phyloP scores from a whole-genome alignment of 148 eudicot genomes.

The Agrostemma githago region DNA sequence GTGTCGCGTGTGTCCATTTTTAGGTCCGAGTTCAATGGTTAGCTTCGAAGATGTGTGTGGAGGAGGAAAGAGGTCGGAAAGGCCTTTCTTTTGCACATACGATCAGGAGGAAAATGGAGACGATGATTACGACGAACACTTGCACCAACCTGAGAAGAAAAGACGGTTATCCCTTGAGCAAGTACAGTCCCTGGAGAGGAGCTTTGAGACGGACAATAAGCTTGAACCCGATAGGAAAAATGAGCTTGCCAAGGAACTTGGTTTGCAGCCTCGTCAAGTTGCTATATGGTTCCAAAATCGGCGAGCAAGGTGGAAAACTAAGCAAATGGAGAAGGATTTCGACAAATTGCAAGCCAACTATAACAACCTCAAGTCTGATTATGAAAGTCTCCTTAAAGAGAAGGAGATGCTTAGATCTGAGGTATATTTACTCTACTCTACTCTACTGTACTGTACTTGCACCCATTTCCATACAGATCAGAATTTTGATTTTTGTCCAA shows the following conservation, averaged over 20 bases:
- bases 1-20: not conserved
- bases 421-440: constrained; percentile 28
- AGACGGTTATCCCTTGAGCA: constrained; percentile 66
- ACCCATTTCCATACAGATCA: not conserved
- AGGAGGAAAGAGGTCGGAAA: constrained; percentile 38
- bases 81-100: constrained; percentile 46
- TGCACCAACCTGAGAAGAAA: constrained; percentile 73
- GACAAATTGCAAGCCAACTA: constrained; percentile 55
- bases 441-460: not conserved
- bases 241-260: constrained; percentile 84
- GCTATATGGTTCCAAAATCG: constrained; percentile 94
- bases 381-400: constrained; percentile 56
- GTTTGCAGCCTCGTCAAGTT: constrained; percentile 85
- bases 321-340: constrained; percentile 72
- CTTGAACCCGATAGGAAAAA: constrained; percentile 81
- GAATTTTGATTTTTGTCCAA: too few species aligned
- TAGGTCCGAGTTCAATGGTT: constrained; percentile 71
- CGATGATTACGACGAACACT: constrained; percentile 58
- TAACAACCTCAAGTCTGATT: constrained; percentile 54
- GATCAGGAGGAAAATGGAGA: constrained; percentile 57
- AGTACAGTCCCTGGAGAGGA: constrained; percentile 73
- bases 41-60: constrained; percentile 55
- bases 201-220: constrained; percentile 73
- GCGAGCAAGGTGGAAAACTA: constrained; percentile 85
- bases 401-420: constrained; percentile 62